phyloP scores from a whole-genome alignment of 75 land plant species.

The Gnetum montanum region DNA sequence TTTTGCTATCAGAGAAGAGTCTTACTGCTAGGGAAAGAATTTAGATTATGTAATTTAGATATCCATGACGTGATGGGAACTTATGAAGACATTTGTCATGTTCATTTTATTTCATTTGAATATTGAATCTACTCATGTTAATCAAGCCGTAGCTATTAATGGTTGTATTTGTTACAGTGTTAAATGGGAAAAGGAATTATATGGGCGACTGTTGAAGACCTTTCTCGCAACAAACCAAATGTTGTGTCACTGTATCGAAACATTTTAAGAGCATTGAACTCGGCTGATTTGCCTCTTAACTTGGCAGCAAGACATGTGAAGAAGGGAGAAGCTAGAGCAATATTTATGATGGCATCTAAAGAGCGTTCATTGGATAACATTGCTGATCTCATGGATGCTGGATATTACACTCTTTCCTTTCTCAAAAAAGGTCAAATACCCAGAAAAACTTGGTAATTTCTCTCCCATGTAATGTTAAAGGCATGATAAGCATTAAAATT shows the following conservation, averaged over 20 bases:
- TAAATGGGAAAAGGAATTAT: conserved; percentile 25
- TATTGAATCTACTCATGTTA: no score
- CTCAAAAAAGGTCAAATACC: conserved; percentile 43
- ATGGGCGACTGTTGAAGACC: conserved; percentile 80
- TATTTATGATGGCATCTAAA: conserved; percentile 41
- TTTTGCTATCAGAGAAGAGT: no score
- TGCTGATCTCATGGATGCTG: conserved; percentile 50
- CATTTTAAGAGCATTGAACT: conserved; percentile 38
- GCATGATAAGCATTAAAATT: no score
- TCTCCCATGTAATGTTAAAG: no score
- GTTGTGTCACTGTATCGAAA: conserved; percentile 55
- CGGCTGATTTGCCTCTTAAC: conserved; percentile 35
- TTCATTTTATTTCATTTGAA: no score
- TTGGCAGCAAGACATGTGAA: conserved; percentile 52
- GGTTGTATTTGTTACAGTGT: no score
- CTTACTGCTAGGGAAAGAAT: no score
- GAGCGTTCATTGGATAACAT: conserved; percentile 57
- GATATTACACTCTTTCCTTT: conserved; percentile 49
- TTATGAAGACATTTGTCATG: no score
- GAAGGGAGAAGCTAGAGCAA: conserved; percentile 50
- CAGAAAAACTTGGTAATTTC: not conserved
- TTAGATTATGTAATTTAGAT: no score
- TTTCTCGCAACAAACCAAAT: conserved; percentile 32
- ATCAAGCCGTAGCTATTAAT: no score
- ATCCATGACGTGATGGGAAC: no score